Base-by-base conservation (phyloP, 192 early-diverging fungal genomes). In the Backusella liffmaniae region DNA sequence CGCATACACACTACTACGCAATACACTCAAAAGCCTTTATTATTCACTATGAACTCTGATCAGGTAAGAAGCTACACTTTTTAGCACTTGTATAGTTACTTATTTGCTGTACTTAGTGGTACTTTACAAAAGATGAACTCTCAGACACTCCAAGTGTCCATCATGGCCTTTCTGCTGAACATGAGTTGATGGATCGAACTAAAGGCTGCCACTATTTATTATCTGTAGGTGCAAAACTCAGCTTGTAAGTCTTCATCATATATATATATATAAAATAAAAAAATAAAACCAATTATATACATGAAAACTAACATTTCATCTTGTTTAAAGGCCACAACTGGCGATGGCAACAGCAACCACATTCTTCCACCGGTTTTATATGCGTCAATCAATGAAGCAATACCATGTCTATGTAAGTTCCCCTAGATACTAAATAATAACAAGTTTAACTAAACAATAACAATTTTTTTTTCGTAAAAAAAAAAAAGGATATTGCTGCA, bases 311-410 rank as follows among this genome's bases (percentile, higher is more conserved):
- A 62, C 39, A 67, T 65, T 29, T 39, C 41, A 16, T 35, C 21
- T 71, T 51, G 62, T 21, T 21, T 66, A 67, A 59, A 89, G 87
- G 30, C 85, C 88, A 69, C 88, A 90, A 72, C 62, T 85, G 18
- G 83, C 82, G 8, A 77, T 90, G 53, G 88, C 84, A 26, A 92
- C 91, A 0, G 93, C 92, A 5, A 86, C 89, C 7, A 86, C 89
- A 6, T 88, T 89, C 77, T 92, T 93, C 70, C 93, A 94, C 72
- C 88, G 93, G 9, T 94, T 93, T 53, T 94, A 89, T 42, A 94
- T 93, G 93, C 86, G 92, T 18, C 86, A 89, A 66, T 92, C 91
- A 3, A 73, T 94, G 39, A 84, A 77, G 49, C 76, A 84, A 3
- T 86, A 84, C 77, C 89, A 93, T 66, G 83, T 85, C 44, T 93